A percentile compares a stretch with the other conserved stretches of the same genome.
These are phyloP conservation scores for Pseudogymnoascus sp. DNA, from an alignment of 2,329 filamentous ascomycete genomes.

Conservation along the genomic window DNA sequence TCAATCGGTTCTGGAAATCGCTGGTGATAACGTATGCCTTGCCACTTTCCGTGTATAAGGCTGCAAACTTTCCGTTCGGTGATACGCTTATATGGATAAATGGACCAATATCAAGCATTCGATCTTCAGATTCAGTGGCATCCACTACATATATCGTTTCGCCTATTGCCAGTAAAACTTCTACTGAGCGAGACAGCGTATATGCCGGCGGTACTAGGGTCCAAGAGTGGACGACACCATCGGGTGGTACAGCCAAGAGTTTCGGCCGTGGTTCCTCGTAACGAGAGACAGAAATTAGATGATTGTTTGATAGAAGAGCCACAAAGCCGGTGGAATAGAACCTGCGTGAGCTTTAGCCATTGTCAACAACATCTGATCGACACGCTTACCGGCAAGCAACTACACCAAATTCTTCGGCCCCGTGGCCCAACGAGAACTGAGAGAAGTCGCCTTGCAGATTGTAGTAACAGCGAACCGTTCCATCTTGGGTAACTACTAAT, in stretches of 20 bases:
- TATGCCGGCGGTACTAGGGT: slow-evolving; percentile 78
- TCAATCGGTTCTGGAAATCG: slow-evolving; percentile 86
- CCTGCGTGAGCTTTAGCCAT: slow-evolving; percentile 11
- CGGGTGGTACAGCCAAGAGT: slow-evolving; percentile 65
- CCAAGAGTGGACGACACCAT: slow-evolving; percentile 80
- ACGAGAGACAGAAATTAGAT: slow-evolving; percentile 74
- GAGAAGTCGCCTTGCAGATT: slow-evolving; percentile 92
- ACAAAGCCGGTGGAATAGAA: slow-evolving; percentile 95
- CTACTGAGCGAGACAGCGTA: slow-evolving; percentile 85
- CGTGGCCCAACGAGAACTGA: slow-evolving; percentile 85
- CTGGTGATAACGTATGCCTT: slow-evolving; percentile 89
- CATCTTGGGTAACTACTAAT: slow-evolving; percentile 80
- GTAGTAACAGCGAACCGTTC: slow-evolving; percentile 78
- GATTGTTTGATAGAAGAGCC: slow-evolving; percentile 80
- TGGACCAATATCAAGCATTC: slow-evolving; percentile 81
- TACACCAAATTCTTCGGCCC: slow-evolving; percentile 81
- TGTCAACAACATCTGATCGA: background rate
- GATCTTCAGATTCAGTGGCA: slow-evolving; percentile 82
- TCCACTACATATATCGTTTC: slow-evolving; percentile 83
- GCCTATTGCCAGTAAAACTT: slow-evolving; percentile 78
- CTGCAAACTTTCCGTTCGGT: slow-evolving; percentile 80
- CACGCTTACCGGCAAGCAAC: slow-evolving; percentile 57
- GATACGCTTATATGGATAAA: slow-evolving; percentile 88
- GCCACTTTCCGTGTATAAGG: slow-evolving; percentile 77
- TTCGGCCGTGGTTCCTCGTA: slow-evolving; percentile 89